Percentiles rank a stretch among this genome's conserved stretches.
Conservation (phyloP, 352 stramenopile species). For the Phytophthora litchii region DNA sequence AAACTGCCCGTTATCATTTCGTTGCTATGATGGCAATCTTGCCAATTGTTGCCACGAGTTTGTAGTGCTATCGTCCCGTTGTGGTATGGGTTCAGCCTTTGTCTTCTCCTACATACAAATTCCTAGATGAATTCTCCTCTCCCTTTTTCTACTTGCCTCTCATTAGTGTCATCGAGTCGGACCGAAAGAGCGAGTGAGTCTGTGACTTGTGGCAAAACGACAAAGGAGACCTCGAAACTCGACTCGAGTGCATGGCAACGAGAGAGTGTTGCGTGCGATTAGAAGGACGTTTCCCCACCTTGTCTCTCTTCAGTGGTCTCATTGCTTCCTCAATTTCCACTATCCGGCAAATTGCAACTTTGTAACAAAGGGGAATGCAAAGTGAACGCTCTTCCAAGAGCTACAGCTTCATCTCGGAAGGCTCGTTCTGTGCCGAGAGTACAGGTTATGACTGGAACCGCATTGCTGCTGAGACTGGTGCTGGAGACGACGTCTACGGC, state of each 20-base stretch:
- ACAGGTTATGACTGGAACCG: constrained; percentile 55
- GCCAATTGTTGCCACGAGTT: background rate
- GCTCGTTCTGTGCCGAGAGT: constrained; percentile 56
- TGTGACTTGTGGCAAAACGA: constrained; percentile 25
- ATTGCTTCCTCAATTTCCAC: constrained; percentile 5
- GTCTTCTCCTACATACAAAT: constrained; percentile 6
- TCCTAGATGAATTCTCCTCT: constrained; percentile 2
- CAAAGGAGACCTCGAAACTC: constrained; percentile 4
- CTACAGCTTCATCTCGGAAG: constrained; percentile 86
- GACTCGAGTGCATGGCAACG: constrained; percentile 8
- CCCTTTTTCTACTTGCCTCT: constrained; percentile 20
- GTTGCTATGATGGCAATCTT: background rate
- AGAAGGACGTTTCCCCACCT: constrained; percentile 2
- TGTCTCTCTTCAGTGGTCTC: background rate
- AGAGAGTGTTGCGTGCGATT: constrained; percentile 19
- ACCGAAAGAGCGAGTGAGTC: constrained; percentile 26
- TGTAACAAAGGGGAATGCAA: constrained; percentile 27
- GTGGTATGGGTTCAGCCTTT: constrained; percentile 11
- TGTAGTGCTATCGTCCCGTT: constrained; percentile 15
- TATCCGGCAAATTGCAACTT: too few relatives aligned
- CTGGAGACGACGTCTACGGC: constrained; percentile 29
- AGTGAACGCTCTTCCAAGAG: constrained; percentile 53
- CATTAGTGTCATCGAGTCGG: constrained; percentile 29
- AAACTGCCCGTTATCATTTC: background rate
- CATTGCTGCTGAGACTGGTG: constrained; percentile 15